Conservation (phyloP, 352 stramenopile species). For the Aphanomyces stellatus region DNA sequence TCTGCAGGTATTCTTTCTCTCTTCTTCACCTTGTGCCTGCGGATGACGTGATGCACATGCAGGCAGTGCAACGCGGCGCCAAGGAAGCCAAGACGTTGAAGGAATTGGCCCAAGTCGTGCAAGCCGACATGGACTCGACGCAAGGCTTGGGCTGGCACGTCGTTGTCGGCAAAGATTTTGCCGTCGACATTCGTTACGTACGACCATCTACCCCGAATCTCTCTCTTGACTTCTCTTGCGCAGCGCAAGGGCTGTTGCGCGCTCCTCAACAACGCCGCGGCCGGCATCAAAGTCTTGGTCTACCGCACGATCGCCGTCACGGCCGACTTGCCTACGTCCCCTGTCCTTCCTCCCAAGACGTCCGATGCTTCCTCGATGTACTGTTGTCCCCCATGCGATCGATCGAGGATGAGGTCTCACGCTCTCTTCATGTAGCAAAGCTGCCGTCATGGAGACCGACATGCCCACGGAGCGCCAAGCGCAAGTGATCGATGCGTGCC, state of each 20-base stretch:
- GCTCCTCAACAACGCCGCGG: constrained; percentile 46
- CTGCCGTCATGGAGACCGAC: constrained; percentile 41
- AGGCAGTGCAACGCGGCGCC: constrained; percentile 47
- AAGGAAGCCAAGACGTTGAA: constrained; percentile 48
- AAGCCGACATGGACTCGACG: constrained; percentile 33
- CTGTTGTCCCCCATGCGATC: not conserved
- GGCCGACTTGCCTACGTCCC: constrained; percentile 25
- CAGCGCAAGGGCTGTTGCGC: constrained; percentile 61
- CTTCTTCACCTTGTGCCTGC: not conserved
- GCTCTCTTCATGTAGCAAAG: constrained; percentile 27
- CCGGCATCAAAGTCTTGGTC: constrained; percentile 62
- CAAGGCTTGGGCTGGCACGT: constrained; percentile 63
- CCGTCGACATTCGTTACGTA: constrained; percentile 73
- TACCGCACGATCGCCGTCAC: constrained; percentile 50
- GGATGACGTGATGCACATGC: not conserved
- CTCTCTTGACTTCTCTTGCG: not conserved
- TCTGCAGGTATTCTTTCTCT: constrained; percentile 28
- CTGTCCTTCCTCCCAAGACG: not conserved
- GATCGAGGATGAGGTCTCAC: not conserved
- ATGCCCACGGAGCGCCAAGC: constrained; percentile 44
- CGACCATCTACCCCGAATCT: not conserved
- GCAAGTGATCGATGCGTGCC: constrained; percentile 29
- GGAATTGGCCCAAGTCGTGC: constrained; percentile 39
- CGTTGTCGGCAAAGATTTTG: constrained; percentile 53
- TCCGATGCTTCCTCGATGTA: too few relatives aligned